Percentiles rank a stretch among this genome's conserved stretches.
These are phyloP conservation scores for Fusarium staphyleae DNA, from an alignment of 2,329 filamentous ascomycete species.

Conservation along the genomic window DNA sequence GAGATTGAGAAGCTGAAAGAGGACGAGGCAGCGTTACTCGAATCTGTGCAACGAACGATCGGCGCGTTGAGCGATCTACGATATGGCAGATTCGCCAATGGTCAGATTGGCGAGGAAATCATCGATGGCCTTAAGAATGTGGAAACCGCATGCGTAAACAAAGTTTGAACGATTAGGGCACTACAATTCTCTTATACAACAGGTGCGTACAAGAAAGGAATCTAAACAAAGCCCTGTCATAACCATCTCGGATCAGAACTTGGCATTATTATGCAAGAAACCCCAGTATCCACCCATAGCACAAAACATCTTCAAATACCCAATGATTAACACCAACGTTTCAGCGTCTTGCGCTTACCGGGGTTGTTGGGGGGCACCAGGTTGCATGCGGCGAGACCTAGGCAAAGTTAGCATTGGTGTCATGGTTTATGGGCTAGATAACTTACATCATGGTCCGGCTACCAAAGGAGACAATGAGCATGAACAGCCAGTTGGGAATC, in stretches of 20 bases:
- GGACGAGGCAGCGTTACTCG: slow-evolving; percentile 67
- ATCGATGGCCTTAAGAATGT: slow-evolving; percentile 65
- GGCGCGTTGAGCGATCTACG: slow-evolving; percentile 81
- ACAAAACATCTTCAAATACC: slow-evolving; percentile 17
- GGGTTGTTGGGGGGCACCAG: slow-evolving; percentile 23
- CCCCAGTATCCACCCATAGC: slow-evolving; percentile 23
- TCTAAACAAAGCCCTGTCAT: slow-evolving; percentile 25
- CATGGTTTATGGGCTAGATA: not conserved
- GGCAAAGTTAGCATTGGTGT: slow-evolving; percentile 33
- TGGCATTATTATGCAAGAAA: slow-evolving; percentile 21
- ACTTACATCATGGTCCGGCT: slow-evolving; percentile 80
- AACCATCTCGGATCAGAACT: slow-evolving; percentile 15
- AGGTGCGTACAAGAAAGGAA: slow-evolving; percentile 24
- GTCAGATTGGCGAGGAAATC: slow-evolving; percentile 69
- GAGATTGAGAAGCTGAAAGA: slow-evolving; percentile 71
- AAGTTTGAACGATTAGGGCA: slow-evolving; percentile 44
- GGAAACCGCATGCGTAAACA: slow-evolving; percentile 67
- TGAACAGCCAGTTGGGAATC: slow-evolving; percentile 77
- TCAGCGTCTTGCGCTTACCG: slow-evolving; percentile 20
- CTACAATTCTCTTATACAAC: slow-evolving; percentile 22
- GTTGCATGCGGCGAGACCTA: slow-evolving; percentile 50
- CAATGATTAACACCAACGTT: slow-evolving; percentile 11
- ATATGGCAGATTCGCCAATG: slow-evolving; percentile 76
- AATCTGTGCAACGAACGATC: slow-evolving; percentile 69
- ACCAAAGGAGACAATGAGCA: slow-evolving; percentile 76